Percentiles rank a stretch among this genome's conserved stretches.
These are phyloP conservation scores for Fraxinus floribunda DNA, from an alignment of 305 asterid species.

Conservation along the genomic window DNA sequence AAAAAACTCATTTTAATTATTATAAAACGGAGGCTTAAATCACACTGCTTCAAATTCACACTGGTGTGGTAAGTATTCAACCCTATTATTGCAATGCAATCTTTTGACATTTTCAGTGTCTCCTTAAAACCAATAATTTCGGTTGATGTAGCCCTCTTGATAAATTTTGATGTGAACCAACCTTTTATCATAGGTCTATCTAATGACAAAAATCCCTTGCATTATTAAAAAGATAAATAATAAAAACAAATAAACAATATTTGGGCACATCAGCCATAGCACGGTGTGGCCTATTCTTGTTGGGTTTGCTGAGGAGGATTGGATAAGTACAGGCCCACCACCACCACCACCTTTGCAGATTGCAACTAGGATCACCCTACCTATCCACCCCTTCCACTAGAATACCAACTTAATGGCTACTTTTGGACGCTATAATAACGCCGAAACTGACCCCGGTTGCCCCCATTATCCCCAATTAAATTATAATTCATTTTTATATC, in stretches of 20 bases:
- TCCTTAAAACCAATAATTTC: background rate
- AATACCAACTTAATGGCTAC: too few relatives aligned
- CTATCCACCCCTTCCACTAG: background rate
- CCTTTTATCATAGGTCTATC: background rate
- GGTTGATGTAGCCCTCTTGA: background rate
- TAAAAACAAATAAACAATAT: background rate
- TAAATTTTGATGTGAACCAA: background rate
- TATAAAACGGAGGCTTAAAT: too few relatives aligned
- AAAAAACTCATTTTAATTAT: too few relatives aligned
- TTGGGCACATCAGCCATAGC: background rate
- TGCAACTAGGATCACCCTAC: background rate
- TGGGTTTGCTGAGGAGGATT: constrained; percentile 16
- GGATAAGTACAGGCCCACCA: constrained; percentile 21
- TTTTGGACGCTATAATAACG: too few relatives aligned
- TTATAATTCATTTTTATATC: too few relatives aligned
- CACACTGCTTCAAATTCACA: background rate
- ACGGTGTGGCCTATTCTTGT: too few relatives aligned
- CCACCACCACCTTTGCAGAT: background rate
- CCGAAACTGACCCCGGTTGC: too few relatives aligned
- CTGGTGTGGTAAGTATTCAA: background rate
- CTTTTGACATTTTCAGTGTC: background rate
- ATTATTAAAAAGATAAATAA: background rate
- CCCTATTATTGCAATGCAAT: background rate
- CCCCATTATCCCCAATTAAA: too few relatives aligned
- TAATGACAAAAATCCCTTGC: background rate